A percentile compares a stretch with the other conserved stretches of the same genome.
phyloP scores from a whole-genome alignment of 768 basidiomycete species.

The Mycena sanguinolenta region DNA sequence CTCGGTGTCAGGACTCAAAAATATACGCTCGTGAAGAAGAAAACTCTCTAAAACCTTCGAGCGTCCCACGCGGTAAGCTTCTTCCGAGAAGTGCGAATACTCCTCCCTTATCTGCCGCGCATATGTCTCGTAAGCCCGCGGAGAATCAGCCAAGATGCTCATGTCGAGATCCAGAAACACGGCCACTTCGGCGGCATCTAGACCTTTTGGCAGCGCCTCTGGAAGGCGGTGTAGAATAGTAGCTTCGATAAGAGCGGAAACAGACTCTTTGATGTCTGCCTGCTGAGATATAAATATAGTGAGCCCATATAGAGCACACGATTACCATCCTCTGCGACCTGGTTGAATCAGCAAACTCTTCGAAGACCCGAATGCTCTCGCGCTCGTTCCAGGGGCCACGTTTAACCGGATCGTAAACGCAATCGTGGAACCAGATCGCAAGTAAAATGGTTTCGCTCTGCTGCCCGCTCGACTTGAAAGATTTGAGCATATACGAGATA shows the following conservation, averaged over 20 bases:
- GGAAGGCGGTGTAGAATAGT: conserved; percentile 36
- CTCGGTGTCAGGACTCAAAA: conserved; percentile 27
- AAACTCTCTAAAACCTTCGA: conserved; percentile 34
- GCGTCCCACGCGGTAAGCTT: conserved; percentile 34
- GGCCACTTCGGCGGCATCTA: conserved; percentile 20
- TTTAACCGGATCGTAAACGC: conserved; percentile 37
- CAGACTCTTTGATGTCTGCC: conserved; percentile 22
- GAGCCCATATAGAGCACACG: background rate
- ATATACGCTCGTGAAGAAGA: conserved; percentile 29
- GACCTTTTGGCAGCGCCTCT: conserved; percentile 11
- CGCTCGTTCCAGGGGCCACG: conserved; percentile 37
- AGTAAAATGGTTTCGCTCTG: conserved; percentile 25
- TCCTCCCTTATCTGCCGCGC: conserved; percentile 30
- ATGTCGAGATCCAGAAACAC: conserved; percentile 38
- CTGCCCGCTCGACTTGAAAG: conserved; percentile 9
- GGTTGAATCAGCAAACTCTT: conserved; percentile 27
- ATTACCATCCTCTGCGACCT: conserved; percentile 24
- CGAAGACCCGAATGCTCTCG: conserved; percentile 36
- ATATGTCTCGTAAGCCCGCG: conserved; percentile 26
- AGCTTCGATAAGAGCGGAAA: conserved; percentile 33
- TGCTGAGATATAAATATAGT: background rate
- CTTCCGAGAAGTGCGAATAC: conserved; percentile 28
- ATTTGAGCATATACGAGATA: conserved; percentile 34
- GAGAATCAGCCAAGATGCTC: conserved; percentile 33
- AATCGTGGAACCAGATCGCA: conserved; percentile 40